phyloP scores from a whole-genome alignment of 2,329 filamentous ascomycete species.

The Fusarium praegraminearum region DNA sequence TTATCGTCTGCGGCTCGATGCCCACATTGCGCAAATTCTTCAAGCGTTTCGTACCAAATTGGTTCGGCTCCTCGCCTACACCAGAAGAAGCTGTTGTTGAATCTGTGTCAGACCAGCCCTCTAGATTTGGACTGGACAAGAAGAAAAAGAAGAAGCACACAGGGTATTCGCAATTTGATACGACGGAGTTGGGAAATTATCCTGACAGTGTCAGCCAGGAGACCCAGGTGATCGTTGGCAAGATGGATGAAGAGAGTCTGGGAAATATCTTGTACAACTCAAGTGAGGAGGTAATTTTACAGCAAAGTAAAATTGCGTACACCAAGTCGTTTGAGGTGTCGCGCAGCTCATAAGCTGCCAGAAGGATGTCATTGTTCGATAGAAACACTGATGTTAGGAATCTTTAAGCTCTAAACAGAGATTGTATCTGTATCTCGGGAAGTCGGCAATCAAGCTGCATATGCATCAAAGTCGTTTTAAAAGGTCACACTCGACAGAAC shows the following conservation, averaged over 20 bases:
- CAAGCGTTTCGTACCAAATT: constrained; percentile 68
- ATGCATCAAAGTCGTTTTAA: not conserved
- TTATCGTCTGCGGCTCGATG: constrained; percentile 53
- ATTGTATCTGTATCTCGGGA: not conserved
- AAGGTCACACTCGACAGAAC: not conserved
- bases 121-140: constrained; percentile 11
- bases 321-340: constrained; percentile 22
- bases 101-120: not conserved
- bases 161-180: constrained; percentile 27
- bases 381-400: fast-evolving
- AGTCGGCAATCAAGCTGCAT: not conserved
- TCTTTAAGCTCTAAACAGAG: not conserved
- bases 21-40: constrained; percentile 63
- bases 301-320: constrained; percentile 15
- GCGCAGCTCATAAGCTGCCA: not conserved
- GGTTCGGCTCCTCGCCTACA: constrained; percentile 66
- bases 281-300: constrained; percentile 28
- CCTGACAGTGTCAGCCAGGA: not conserved
- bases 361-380: not conserved
- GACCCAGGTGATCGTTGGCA: not conserved
- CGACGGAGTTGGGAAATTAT: constrained; percentile 16
- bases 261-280: constrained; percentile 6
- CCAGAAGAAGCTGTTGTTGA: constrained; percentile 55
- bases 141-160: constrained; percentile 23
- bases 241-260: not conserved